These are phyloP conservation scores for Linum usitatissimum DNA, from an alignment of 345 rosid species.

Conservation along the genomic window DNA sequence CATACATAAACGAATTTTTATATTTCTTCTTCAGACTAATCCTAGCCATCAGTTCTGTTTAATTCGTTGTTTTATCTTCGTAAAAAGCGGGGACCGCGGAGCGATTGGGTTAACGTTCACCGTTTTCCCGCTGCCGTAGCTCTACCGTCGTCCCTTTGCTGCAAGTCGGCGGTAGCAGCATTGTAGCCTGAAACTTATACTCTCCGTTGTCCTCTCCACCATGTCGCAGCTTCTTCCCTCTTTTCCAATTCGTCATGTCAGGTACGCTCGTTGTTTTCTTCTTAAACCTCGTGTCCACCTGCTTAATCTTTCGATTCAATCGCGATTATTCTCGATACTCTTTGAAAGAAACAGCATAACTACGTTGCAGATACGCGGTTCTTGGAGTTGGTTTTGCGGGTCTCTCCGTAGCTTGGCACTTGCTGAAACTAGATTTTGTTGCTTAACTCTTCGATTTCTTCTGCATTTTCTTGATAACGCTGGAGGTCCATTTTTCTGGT, in stretches of 20 bases:
- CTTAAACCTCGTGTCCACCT: not conserved
- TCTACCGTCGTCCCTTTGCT: not conserved
- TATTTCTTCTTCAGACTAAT: not conserved
- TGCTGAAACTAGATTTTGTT: constrained; percentile 39
- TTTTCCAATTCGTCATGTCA: not conserved
- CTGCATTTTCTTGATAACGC: not conserved
- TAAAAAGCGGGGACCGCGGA: not conserved
- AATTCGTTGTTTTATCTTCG: not conserved
- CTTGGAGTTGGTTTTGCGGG: constrained; percentile 98
- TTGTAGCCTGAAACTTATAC: not conserved
- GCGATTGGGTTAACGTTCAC: not conserved
- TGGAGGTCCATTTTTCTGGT: not conserved
- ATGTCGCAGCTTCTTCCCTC: not conserved
- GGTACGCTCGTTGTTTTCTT: not conserved
- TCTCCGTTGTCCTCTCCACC: not conserved
- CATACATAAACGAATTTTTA: not conserved
- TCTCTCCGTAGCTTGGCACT: constrained; percentile 82
- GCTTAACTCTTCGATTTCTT: not conserved
- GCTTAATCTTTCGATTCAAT: not conserved
- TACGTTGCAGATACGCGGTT: constrained; percentile 56
- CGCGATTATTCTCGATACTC: not conserved
- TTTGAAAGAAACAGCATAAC: not conserved
- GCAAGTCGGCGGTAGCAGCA: not conserved
- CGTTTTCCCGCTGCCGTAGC: not conserved
- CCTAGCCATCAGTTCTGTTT: not conserved